Evolutionary conservation across 176 grass and related monocot species (phyloP), one percentile per base, ranked within the genome.

Genomic region (Tillandsia leiboldiana): DNA sequence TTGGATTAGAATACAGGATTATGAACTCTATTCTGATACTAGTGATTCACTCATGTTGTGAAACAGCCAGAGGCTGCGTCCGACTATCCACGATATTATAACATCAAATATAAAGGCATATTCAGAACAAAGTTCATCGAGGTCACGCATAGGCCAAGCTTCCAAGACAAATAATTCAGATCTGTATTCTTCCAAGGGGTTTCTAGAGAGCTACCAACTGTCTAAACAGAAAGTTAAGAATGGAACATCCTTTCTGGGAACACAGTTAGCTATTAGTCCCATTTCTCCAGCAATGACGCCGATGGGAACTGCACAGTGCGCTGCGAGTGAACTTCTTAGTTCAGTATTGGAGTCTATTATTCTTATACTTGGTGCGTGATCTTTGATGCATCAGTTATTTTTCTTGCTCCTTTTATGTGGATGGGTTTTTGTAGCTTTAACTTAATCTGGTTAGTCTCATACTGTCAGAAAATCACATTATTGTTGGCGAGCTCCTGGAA

Each of bases 401-500:
- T 8, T 67, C 14, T 20, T 67, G 33, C 12, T 49, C 14, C 33
- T 49, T 33, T 47, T 67, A 9, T 12, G 11, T 15, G n/a, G 48
- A 48, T 3, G 6, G 11, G 7, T 15, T 67, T 49, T 67, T 29
- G 0, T 47, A 49, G 11, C 14, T 61, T 8, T 67, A 48, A 29
- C 13, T 67, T 49, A 47, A 67, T 47, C 15, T 18, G 12, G 42
- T 61, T 61, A 61, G 8, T 61, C 12, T 23, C 29, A 10, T 61
- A 23, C 78, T 80, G 53, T 71, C 77, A 97, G 89, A 93, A 64
- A 97, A 97, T 70, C 94, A 97, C 80, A 85, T 97, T 73, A 84
- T 79, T 73, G 84, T 97, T 54, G 94, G 94, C 4, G 89, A 97
- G 66, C 89, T 97, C 68, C 86, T 97, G 79, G 94, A 97, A 72